Conservation (phyloP, 23 red algal genomes). For the Pyropia yezoensis region DNA sequence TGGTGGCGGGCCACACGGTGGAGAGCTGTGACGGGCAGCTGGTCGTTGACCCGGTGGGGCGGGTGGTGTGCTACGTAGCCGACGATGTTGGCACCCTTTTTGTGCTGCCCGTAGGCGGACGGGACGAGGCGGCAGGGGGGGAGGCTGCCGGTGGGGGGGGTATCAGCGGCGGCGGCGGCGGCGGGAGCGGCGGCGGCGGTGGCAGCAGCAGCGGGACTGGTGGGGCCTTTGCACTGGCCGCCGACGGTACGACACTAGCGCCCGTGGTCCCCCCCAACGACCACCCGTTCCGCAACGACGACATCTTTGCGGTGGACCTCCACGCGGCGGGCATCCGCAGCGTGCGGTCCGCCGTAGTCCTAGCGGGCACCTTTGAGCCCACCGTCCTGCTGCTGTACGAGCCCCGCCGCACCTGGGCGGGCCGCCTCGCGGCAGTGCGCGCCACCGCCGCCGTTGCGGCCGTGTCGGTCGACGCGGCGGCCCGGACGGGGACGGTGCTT, state of each 20-base stretch:
- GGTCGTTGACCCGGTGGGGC: too few relatives aligned
- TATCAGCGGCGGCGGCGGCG: constrained; percentile 13
- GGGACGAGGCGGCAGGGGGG: constrained; percentile 14
- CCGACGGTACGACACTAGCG: neutral
- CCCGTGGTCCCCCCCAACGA: neutral
- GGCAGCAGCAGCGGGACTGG: neutral
- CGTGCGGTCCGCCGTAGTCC: constrained; percentile 45
- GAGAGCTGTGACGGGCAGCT: too few relatives aligned
- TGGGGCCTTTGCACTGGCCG: neutral
- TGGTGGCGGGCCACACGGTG: too few relatives aligned
- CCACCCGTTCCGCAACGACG: constrained; percentile 1
- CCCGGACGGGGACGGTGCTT: constrained; percentile 23
- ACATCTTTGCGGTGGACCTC: constrained; percentile 46
- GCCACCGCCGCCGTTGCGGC: constrained; percentile 51
- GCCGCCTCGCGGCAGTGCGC: constrained; percentile 48
- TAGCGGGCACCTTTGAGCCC: constrained; percentile 58
- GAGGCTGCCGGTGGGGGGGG: constrained; percentile 23
- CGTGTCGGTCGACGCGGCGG: constrained; percentile 40
- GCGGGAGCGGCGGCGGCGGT: neutral
- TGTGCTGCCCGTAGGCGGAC: constrained; percentile 10
- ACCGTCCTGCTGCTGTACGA: constrained; percentile 61
- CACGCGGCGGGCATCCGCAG: constrained; percentile 36
- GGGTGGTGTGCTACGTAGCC: too few relatives aligned
- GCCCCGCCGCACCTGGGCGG: constrained; percentile 75
- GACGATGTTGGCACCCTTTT: too few relatives aligned